Conservation (phyloP, 1,139 yeast genomes). For the Starmera stellimalicola region DNA sequence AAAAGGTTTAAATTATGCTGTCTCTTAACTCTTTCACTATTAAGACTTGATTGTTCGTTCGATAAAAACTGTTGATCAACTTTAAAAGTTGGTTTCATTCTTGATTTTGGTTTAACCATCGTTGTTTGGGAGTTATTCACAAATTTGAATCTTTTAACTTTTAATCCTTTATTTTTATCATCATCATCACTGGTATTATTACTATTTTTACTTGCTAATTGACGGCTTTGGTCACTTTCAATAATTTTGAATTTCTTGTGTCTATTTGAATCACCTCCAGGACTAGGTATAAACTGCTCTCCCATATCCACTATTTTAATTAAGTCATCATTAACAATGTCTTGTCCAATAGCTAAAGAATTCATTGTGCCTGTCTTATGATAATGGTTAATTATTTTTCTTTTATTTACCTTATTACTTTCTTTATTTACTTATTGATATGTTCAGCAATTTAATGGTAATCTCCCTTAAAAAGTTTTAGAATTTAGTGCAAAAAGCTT, state of each 20-base stretch:
- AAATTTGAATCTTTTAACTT: constrained; percentile 11
- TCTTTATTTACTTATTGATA: no score
- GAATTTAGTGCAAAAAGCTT: not conserved
- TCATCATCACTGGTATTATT: not conserved
- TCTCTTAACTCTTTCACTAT: no score
- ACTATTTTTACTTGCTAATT: not conserved
- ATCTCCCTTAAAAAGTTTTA: not conserved
- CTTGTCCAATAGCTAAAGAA: constrained; percentile 1
- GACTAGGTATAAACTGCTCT: not conserved
- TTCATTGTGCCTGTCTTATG: no score
- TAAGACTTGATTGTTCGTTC: constrained; percentile 1
- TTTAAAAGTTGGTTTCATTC: constrained; percentile 18
- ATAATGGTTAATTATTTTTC: no score
- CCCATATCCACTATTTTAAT: constrained; percentile 1
- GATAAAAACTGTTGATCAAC: constrained; percentile 6
- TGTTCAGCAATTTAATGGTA: no score
- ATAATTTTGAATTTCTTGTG: not conserved
- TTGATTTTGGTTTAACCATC: constrained; percentile 10
- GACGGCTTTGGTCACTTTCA: not conserved
- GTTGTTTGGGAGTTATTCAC: constrained; percentile 15
- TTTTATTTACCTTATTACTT: no score
- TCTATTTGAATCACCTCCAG: not conserved
- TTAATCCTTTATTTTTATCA: not conserved
- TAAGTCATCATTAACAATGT: not conserved
- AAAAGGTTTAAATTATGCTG: no score